phyloP scores from a whole-genome alignment of 306 rosid species.

The Fagus sylvatica region DNA sequence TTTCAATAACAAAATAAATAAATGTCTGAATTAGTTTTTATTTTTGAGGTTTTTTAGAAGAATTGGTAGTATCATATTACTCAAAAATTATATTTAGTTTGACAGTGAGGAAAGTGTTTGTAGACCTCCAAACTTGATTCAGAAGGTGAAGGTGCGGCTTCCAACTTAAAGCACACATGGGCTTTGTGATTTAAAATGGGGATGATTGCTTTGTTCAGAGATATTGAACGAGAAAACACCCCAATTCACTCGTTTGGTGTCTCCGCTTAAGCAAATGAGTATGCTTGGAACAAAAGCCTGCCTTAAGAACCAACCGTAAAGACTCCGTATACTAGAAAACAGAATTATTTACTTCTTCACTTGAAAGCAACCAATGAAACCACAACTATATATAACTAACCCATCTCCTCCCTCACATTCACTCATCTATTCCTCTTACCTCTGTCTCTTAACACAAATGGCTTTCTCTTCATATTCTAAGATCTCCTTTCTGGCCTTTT shows the following conservation, averaged over 20 bases:
- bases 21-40: neutral
- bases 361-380: conserved; percentile 44
- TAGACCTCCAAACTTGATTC: neutral
- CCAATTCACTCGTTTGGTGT: neutral
- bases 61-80: neutral
- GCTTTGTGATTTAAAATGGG: neutral
- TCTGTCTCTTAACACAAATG: conserved; percentile 28
- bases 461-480: conserved; percentile 34
- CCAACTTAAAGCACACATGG: neutral
- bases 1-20: too few relatives aligned
- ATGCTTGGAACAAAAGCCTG: conserved; percentile 45
- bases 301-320: conserved; percentile 45
- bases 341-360: conserved; percentile 35
- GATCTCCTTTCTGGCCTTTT: conserved; percentile 21
- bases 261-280: conserved; percentile 13
- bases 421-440: conserved; percentile 19
- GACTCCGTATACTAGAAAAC: conserved; percentile 27
- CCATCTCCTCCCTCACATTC: conserved; percentile 15
- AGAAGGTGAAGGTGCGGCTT: too few relatives aligned
- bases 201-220: neutral
- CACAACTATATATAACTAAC: conserved; percentile 34
- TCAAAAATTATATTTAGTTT: neutral
- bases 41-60: too few relatives aligned
- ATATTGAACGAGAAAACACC: neutral
- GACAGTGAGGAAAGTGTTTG: neutral